These are phyloP conservation scores for Mollisia scopiformis DNA, from an alignment of 2,329 filamentous ascomycete genomes.

Conservation along the genomic window DNA sequence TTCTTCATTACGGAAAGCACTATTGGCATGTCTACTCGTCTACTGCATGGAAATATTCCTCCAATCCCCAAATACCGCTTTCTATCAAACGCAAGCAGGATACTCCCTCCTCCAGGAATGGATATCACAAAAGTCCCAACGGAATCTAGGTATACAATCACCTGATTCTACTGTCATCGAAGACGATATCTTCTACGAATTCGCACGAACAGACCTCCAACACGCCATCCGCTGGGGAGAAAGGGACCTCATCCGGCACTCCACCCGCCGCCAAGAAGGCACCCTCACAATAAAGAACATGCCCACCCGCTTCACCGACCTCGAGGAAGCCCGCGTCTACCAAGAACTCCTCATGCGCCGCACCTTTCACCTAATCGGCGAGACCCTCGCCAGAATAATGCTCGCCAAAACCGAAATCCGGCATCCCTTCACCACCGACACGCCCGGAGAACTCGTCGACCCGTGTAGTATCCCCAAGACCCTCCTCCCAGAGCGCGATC, in stretches of 20 bases:
- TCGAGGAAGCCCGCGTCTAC: slow-evolving; percentile 17
- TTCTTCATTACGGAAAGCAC: slow-evolving; percentile 8
- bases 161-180: slow-evolving; percentile 12
- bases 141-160: slow-evolving; percentile 8
- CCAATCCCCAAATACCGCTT: slow-evolving; percentile 12
- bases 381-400: slow-evolving; percentile 12
- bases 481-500: not conserved
- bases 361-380: slow-evolving; percentile 16
- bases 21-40: slow-evolving; percentile 20
- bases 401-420: slow-evolving; percentile 9
- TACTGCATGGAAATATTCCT: slow-evolving; percentile 18
- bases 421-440: slow-evolving; percentile 10
- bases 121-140: not conserved
- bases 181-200: slow-evolving; percentile 19
- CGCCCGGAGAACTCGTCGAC: slow-evolving; percentile 13
- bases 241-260: slow-evolving; percentile 7
- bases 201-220: slow-evolving; percentile 12
- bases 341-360: slow-evolving; percentile 18
- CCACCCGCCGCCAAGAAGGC: slow-evolving; percentile 12
- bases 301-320: slow-evolving; percentile 10
- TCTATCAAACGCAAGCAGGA: slow-evolving; percentile 13
- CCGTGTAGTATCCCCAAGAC: slow-evolving; percentile 9
- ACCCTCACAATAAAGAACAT: slow-evolving; percentile 7
- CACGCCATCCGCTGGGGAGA: slow-evolving; percentile 13
- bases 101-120: slow-evolving; percentile 9